Evolutionary conservation across 2,329 filamentous ascomycete species (phyloP), one percentile per base, ranked within the genome.

Genomic region (Knufia petricola): DNA sequence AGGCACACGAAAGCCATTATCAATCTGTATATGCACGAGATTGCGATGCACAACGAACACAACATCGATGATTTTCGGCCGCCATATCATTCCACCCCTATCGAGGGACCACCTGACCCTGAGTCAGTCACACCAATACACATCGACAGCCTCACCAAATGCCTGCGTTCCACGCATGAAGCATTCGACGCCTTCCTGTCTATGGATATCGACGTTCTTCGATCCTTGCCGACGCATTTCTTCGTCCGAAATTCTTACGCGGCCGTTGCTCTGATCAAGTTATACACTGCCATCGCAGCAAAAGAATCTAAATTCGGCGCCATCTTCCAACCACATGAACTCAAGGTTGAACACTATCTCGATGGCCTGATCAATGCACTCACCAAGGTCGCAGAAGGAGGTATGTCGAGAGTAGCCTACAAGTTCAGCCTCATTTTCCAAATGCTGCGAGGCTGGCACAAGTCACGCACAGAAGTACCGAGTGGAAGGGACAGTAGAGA

Each of bases 21-120:
- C 30, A 82, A 74, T 52, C 68, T 89, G 2, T 87, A 85, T 61
- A 81, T 88, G 69, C 82, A 89, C 61, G 85, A 89, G 63, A 78
- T 85, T 47, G 80, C 78, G 2, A 76, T 89, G 54, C 81, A 86
- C 54, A 71, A 77, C 7, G 80, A 85, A 46, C 75, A 77, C 53
- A 71, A 69, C 17, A 70, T 72, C 2, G 72, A 78, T 6, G 74
- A 80, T 21, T 74, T 76, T 57, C 62, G 61, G 57, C 53, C 60
- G 50, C 58, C 66, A 60, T 51, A 68, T 68, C 58, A 71, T 68
- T 30, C 52, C 12, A 58, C 56, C 2, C 56, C 56, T 1, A 59
- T 59, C 31, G 56, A 57, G 48, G 56, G 56, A 2, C 56, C 56
- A 34, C 58, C 58, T 8, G 56, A 60, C 40, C 58, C 58, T 13